Conservation (phyloP, 1,284 basidiomycete genomes). For the Leccinum angustisporum region DNA sequence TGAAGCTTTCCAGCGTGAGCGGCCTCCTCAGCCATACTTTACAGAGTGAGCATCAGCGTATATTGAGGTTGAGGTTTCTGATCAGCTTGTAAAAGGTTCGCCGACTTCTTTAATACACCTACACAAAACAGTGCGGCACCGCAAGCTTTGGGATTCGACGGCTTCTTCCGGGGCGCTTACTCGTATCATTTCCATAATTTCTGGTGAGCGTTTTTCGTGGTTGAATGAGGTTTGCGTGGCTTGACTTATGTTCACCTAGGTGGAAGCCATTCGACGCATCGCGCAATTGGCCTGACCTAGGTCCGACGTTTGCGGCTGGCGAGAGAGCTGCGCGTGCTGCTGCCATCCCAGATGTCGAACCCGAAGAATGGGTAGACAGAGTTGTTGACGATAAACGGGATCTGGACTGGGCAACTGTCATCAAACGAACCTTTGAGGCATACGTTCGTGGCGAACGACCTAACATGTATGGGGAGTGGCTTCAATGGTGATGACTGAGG, state of each 20-base stretch:
- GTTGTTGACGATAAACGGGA: conserved; percentile 63
- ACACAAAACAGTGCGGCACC: conserved; percentile 66
- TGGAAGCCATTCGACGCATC: conserved; percentile 90
- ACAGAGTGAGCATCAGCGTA: conserved; percentile 53
- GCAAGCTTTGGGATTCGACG: conserved; percentile 76
- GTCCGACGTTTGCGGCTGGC: conserved; percentile 71
- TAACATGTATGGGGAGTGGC: conserved; percentile 91
- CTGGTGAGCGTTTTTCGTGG: conserved; percentile 47
- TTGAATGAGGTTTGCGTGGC: neutral
- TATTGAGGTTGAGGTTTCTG: neutral
- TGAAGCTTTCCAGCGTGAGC: conserved; percentile 77
- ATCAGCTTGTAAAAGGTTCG: conserved; percentile 46
- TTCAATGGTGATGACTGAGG: conserved; percentile 53
- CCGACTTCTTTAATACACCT: conserved; percentile 81
- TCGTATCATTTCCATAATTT: conserved; percentile 89
- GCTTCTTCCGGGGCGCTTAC: conserved; percentile 84
- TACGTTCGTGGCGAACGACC: conserved; percentile 85
- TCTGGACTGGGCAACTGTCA: conserved; percentile 84
- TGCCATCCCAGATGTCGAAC: conserved; percentile 32
- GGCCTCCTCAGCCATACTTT: conserved; percentile 85
- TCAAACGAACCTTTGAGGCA: conserved; percentile 90
- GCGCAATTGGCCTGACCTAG: conserved; percentile 91
- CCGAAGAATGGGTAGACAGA: conserved; percentile 41
- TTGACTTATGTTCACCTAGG: conserved; percentile 44
- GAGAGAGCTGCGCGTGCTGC: conserved; percentile 59